These are phyloP conservation scores for Claviceps maximensis DNA, from an alignment of 2,329 filamentous ascomycete species.

Conservation along the genomic window DNA sequence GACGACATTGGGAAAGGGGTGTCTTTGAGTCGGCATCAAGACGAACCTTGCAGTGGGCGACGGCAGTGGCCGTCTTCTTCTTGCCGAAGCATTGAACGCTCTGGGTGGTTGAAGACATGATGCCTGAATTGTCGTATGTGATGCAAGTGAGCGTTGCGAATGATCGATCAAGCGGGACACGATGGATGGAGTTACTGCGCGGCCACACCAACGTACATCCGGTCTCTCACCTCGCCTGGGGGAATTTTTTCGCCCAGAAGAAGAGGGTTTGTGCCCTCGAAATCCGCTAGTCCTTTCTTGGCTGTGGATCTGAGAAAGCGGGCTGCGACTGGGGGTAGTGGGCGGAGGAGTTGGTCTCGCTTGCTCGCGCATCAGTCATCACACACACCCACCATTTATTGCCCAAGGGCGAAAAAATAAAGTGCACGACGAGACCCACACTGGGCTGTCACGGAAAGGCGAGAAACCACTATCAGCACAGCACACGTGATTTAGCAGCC, in stretches of 20 bases:
- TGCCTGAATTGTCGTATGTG: conserved; percentile 28
- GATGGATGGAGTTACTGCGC: conserved; percentile 5
- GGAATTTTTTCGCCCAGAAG: conserved; percentile 11
- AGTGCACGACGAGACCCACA: not conserved
- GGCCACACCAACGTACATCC: not conserved
- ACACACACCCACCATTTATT: not conserved
- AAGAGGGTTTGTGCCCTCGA: conserved; percentile 22
- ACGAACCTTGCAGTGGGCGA: conserved; percentile 85
- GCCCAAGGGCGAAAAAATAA: not conserved
- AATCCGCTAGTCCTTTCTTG: conserved; percentile 15
- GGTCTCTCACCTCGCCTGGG: conserved; percentile 1
- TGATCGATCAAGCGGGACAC: conserved; percentile 3
- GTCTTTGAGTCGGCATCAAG: not conserved
- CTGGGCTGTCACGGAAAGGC: not conserved
- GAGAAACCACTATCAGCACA: not conserved
- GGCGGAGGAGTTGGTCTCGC: not conserved
- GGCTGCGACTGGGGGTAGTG: not conserved
- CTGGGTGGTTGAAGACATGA: conserved; percentile 63
- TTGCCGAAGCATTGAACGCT: conserved; percentile 99
- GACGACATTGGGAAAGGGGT: not conserved
- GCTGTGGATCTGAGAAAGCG: not conserved
- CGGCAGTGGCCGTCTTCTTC: conserved; percentile 82
- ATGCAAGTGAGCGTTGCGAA: conserved; percentile 6
- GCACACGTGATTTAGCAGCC: conserved; percentile 18
- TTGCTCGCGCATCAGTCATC: not conserved